Evolutionary conservation across 225 moss, liverwort and hornwort genomes (phyloP), one percentile per base, ranked within the genome.

Genomic region (Marchantia polymorpha): DNA sequence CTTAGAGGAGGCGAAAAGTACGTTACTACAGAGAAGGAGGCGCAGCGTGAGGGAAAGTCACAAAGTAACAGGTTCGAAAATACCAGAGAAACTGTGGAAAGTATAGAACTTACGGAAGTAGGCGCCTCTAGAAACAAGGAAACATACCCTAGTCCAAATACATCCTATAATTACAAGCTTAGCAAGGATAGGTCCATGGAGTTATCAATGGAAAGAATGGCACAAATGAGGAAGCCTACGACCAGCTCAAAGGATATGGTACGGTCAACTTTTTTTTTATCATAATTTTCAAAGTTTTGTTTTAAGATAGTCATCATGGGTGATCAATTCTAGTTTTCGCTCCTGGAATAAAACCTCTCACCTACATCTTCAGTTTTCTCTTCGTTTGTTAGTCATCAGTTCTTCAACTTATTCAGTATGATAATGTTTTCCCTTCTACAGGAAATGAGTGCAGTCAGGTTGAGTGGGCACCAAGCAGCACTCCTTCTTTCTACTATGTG

Each of bases 381-480:
- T 39, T 39, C 39, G 39, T 39, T 39, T 39, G 39, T 39, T 39
- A 2, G 39, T 39, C n/a, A 50, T 52, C 22, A 52, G 23, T 69
- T 11, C 29, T 10, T 27, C 6, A 72, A 61, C 47, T 75, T 10
- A 61, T 52, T 6, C 8, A 17, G 1, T 10, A 23, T 48, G 1
- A 16, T 14, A 74, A 6, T 56, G 53, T 39, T 60, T 19, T 10
- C 15, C 12, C 76, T 76, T 77, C 69, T 26, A 48, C 77, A 96
- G 94, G 94, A 92, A 79, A 83, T 89, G 91, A 89, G 81, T 70
- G 83, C 87, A 27, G 93, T 90, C 52, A 91, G 94, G 79, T 83
- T 97, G 63, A 93, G 83, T 86, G 94, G 92, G 71, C 87, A 88
- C 58, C 96, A 97, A 84, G 91, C 91, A 20, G 91, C 92, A 81